Base-by-base conservation (phyloP, 768 basidiomycete genomes). In the Boletus reticuloceps region DNA sequence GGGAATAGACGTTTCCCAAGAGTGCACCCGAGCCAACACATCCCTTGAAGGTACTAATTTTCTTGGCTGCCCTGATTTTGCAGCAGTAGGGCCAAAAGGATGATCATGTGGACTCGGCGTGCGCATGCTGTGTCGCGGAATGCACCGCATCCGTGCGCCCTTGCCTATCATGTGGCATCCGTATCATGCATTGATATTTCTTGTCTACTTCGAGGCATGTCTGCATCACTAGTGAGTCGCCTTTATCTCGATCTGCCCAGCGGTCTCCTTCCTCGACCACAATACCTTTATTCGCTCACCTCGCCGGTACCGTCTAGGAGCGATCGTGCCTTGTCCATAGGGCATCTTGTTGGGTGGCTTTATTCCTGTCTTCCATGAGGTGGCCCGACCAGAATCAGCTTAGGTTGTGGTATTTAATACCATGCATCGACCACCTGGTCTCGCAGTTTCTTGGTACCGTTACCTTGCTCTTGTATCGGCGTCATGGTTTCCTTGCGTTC, bases 321-420 rank as follows among this genome's bases (percentile, higher is more conserved):
- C 20, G 54, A 51, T 56, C 36, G 34, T 36, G n/a, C 47, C 50
- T 45, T 19, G 32, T 22, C 45, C 41, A 8, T 38, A 46, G n/a
- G 17, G 16, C 7, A 9, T 37, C 69, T 41, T 34, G 51, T 62
- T 51, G 12, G 7, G 32, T 16, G n/a, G 20, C 29, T 17, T 37
- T 48, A 25, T 45, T 44, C 52, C 34, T 62, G 45, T 38, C 27
- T 45, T 34, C 49, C 55, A 56, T 40, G 55, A 50, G 49, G 44
- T 42, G 20, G n/a, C 25, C 50, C 19, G 20, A 44, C 49, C 13
- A 37, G 37, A 44, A 29, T 27, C 38, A 16, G 43, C 32, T 29
- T 11, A 11, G 13, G 31, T 12, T 36, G 31, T 22, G 20, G 53
- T 68, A 70, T 69, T 58, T 64, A 69, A 59, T 41, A 14, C 40